Percentiles rank a stretch among this genome's conserved stretches.
phyloP scores from a whole-genome alignment of 768 basidiomycete genomes.

The Termitomyces sp. region DNA sequence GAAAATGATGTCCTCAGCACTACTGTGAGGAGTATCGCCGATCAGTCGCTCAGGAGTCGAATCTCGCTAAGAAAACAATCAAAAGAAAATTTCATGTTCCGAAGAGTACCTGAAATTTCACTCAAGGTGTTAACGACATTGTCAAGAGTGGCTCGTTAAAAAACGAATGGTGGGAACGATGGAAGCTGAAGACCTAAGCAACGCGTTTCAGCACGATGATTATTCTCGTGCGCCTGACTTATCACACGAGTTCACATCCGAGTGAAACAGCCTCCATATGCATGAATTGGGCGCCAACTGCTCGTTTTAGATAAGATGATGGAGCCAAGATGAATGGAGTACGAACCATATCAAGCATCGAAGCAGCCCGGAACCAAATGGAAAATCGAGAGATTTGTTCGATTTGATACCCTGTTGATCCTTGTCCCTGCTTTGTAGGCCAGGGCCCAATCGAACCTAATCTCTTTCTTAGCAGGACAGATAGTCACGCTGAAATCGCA shows the following conservation, averaged over 20 bases:
- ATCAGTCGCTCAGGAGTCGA: background rate
- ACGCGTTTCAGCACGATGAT: background rate
- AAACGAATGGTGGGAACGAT: background rate
- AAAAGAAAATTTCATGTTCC: background rate
- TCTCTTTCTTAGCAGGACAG: constrained; percentile 2
- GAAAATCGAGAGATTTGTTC: constrained; percentile 5
- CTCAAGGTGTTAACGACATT: background rate
- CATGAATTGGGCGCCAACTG: background rate
- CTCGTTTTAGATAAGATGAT: constrained; percentile 10
- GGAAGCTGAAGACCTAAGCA: background rate
- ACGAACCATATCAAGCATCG: constrained; percentile 11
- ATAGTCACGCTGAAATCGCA: constrained; percentile 6
- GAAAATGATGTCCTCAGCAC: background rate
- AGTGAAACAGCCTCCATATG: constrained; percentile 1
- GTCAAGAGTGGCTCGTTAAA: background rate
- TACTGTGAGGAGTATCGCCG: background rate
- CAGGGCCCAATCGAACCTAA: constrained; percentile 12
- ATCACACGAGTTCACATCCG: background rate
- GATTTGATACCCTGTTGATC: constrained; percentile 1
- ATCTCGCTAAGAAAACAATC: constrained; percentile 1
- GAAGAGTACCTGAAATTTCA: constrained; percentile 9
- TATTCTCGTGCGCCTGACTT: background rate
- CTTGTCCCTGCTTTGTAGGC: background rate
- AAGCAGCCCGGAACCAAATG: constrained; percentile 1
- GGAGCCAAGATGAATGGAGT: constrained; percentile 1